Evolutionary conservation across 2,329 filamentous ascomycete species (phyloP).

Genomic region (Pseudogymnoascus sp.): DNA sequence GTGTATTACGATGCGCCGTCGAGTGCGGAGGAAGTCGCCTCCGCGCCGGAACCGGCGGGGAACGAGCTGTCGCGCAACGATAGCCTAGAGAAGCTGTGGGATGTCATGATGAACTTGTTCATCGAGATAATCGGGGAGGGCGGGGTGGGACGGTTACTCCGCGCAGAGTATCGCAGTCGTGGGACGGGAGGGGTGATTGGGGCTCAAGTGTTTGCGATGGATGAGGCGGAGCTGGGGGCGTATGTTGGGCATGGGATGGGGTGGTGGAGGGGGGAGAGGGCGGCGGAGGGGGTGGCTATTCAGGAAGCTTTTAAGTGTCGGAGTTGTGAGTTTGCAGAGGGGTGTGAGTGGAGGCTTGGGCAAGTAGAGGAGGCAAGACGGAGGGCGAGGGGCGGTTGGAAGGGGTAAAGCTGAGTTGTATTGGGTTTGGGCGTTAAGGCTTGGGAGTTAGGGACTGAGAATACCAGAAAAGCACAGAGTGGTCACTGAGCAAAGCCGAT

Average conservation of each 20-base stretch:
- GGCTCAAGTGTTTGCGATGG: slow-evolving; percentile 56
- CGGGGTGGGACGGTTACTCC: slow-evolving; percentile 36
- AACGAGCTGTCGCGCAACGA: slow-evolving; percentile 44
- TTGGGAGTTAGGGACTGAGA: not conserved
- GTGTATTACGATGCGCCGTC: slow-evolving; percentile 44
- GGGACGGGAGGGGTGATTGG: slow-evolving; percentile 45
- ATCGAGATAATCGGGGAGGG: not conserved
- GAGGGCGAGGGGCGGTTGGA: not conserved
- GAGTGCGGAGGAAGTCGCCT: slow-evolving; percentile 25
- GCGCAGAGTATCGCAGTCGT: slow-evolving; percentile 45
- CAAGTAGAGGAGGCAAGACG: slow-evolving; percentile 52
- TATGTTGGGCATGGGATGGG: slow-evolving; percentile 64
- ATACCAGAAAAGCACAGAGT: not conserved
- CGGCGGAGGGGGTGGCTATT: slow-evolving; percentile 65
- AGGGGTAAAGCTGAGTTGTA: not conserved
- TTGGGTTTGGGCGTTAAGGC: not conserved
- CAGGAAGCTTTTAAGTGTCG: slow-evolving; percentile 86
- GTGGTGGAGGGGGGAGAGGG: slow-evolving; percentile 80
- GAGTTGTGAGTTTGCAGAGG: slow-evolving; percentile 72
- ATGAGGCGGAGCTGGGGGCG: slow-evolving; percentile 50
- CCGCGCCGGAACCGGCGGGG: slow-evolving; percentile 13
- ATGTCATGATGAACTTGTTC: slow-evolving; percentile 49
- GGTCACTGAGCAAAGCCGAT: not conserved
- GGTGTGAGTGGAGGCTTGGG: slow-evolving; percentile 67
- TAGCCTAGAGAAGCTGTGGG: slow-evolving; percentile 51